A percentile compares a stretch with the other conserved stretches of the same genome.
Evolutionary conservation across 1,139 yeast genomes (phyloP).

Genomic region (Yamadazyma sp.): DNA sequence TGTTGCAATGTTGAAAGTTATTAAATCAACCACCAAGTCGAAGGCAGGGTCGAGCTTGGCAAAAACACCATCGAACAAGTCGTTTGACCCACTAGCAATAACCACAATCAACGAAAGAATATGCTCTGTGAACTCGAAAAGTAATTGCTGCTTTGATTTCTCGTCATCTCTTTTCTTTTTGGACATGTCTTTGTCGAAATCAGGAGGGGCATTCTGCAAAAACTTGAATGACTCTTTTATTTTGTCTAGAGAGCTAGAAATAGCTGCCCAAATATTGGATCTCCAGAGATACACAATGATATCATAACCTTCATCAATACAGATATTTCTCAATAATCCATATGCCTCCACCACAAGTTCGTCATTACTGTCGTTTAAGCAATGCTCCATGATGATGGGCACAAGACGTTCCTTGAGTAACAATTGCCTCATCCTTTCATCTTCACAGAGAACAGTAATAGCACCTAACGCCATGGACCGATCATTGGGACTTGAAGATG

Average conservation of each 20-base stretch:
- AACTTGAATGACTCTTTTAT: conserved; percentile 48
- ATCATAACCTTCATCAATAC: conserved; percentile 88
- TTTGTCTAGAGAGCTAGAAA: conserved; percentile 52
- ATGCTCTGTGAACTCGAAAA: conserved; percentile 73
- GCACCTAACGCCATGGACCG: conserved; percentile 77
- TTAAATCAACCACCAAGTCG: conserved; percentile 40
- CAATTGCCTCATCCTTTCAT: conserved; percentile 57
- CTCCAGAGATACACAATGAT: conserved; percentile 75
- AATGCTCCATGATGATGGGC: conserved; percentile 59
- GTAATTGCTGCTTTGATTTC: conserved; percentile 44
- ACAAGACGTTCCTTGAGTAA: conserved; percentile 72
- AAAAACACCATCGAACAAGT: conserved; percentile 53
- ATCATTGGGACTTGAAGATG: conserved; percentile 67
- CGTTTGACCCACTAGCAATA: conserved; percentile 64
- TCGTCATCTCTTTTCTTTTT: conserved; percentile 28
- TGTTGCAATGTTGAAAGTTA: conserved; percentile 29
- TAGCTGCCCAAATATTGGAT: conserved; percentile 66
- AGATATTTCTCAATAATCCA: conserved; percentile 77
- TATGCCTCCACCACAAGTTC: conserved; percentile 79
- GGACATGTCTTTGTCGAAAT: conserved; percentile 18
- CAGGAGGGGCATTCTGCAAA: conserved; percentile 23
- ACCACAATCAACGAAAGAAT: conserved; percentile 67
- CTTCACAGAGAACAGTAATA: conserved; percentile 70
- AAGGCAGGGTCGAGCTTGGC: conserved; percentile 41
- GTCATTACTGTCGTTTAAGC: conserved; percentile 64